A percentile compares a stretch with the other conserved stretches of the same genome.
These are phyloP conservation scores for Dothiorella sarmentorum DNA, from an alignment of 2,329 filamentous ascomycete species.

Conservation along the genomic window DNA sequence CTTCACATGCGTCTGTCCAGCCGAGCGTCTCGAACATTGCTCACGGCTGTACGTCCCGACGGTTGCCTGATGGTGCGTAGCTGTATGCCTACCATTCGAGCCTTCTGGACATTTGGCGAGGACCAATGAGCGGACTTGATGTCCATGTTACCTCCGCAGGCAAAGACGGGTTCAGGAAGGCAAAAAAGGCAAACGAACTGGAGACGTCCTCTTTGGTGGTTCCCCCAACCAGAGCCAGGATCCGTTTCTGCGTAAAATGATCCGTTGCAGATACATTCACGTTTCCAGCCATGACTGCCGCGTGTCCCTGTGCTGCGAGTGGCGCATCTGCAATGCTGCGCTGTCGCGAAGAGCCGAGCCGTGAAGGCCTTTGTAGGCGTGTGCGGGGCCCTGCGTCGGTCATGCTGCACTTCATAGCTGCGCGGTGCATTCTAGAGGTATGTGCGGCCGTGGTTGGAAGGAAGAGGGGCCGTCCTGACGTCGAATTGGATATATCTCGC, in stretches of 20 bases:
- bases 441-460: neutral
- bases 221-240: no score
- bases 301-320: neutral
- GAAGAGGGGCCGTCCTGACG: neutral
- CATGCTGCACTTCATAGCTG: neutral
- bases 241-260: neutral
- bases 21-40: neutral
- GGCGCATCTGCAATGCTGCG: neutral
- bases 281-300: neutral
- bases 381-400: neutral
- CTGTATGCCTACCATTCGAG: neutral
- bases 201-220: no score
- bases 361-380: neutral
- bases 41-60: neutral
- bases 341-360: constrained; percentile 11
- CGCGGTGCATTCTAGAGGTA: neutral
- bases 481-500: neutral
- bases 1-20: neutral
- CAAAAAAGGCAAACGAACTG: neutral
- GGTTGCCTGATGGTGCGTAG: neutral
- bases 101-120: neutral
- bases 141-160: neutral
- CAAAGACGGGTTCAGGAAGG: neutral
- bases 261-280: neutral
- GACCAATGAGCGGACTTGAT: neutral